Conservation (phyloP, 371 early-diverging fungal genomes). For the Mucor sp. region DNA sequence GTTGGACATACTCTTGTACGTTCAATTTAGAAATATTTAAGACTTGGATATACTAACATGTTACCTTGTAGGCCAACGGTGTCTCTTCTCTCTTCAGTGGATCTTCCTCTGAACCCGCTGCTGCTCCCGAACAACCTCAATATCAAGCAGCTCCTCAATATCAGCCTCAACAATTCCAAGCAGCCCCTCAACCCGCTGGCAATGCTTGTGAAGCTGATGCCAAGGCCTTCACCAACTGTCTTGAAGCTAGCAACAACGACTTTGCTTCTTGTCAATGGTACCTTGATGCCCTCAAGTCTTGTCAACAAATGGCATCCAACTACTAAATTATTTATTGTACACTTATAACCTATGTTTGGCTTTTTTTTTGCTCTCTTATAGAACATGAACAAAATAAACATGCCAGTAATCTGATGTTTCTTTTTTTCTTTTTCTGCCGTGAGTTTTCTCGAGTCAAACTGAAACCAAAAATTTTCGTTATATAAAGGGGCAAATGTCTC, state of each 20-base stretch:
- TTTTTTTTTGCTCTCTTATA: neutral
- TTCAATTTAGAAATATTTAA: slow-evolving; percentile 5
- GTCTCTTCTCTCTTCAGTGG: slow-evolving; percentile 71
- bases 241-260: slow-evolving; percentile 81
- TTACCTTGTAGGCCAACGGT: slow-evolving; percentile 62
- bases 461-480: neutral
- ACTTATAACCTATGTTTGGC: neutral
- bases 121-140: slow-evolving; percentile 41
- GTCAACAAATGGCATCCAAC: slow-evolving; percentile 70
- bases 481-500: neutral
- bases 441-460: neutral
- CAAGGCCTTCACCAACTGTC: slow-evolving; percentile 83
- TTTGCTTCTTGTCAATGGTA: slow-evolving; percentile 84
- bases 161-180: slow-evolving; percentile 41
- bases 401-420: neutral
- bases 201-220: slow-evolving; percentile 80
- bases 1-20: slow-evolving; percentile 77
- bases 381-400: neutral
- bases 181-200: slow-evolving; percentile 30
- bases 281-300: slow-evolving; percentile 85
- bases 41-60: neutral
- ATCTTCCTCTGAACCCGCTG: slow-evolving; percentile 36
- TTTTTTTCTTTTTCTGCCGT: too few relatives aligned
- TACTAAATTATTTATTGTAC: slow-evolving; percentile 29
- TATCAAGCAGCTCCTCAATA: slow-evolving; percentile 35